These are phyloP conservation scores for Cercospora zeae-maydis DNA, from an alignment of 2,329 filamentous ascomycete genomes.

Conservation along the genomic window DNA sequence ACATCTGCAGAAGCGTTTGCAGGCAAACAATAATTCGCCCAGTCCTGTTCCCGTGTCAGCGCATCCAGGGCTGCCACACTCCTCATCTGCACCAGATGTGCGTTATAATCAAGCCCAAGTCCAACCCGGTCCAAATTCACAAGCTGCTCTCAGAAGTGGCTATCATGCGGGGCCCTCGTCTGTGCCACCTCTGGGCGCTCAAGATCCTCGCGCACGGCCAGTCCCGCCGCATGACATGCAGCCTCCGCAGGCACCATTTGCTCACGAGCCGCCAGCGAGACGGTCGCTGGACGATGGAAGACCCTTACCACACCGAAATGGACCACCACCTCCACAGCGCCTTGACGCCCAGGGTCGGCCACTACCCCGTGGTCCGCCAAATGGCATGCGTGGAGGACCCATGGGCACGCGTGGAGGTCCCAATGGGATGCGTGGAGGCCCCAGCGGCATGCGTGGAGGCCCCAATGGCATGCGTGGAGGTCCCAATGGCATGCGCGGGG, in stretches of 20 bases:
- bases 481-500: conserved; percentile 2
- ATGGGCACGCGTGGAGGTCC: conserved; percentile 4
- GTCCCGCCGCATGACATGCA: conserved; percentile 16
- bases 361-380: conserved; percentile 10
- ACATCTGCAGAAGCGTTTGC: conserved; percentile 29
- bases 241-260: conserved; percentile 28
- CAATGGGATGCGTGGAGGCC: conserved; percentile 6
- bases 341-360: conserved; percentile 12
- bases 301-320: conserved; percentile 28
- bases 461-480: conserved; percentile 4
- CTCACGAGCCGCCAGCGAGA: conserved; percentile 22
- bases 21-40: conserved; percentile 29
- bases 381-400: conserved; percentile 4
- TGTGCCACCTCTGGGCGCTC: conserved; percentile 12
- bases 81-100: conserved; percentile 18
- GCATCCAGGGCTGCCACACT: conserved; percentile 17
- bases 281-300: conserved; percentile 32
- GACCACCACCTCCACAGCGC: conserved; percentile 25
- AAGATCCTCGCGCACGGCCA: conserved; percentile 15
- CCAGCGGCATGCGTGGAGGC: background rate
- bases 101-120: conserved; percentile 15
- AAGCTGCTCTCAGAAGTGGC: conserved; percentile 11
- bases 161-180: conserved; percentile 9
- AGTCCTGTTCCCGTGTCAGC: conserved; percentile 5
- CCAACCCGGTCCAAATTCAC: conserved; percentile 7